A percentile compares a stretch with the other conserved stretches of the same genome.
Conservation (phyloP, 208 protist genomes). For the Wallacemonas sp. region DNA sequence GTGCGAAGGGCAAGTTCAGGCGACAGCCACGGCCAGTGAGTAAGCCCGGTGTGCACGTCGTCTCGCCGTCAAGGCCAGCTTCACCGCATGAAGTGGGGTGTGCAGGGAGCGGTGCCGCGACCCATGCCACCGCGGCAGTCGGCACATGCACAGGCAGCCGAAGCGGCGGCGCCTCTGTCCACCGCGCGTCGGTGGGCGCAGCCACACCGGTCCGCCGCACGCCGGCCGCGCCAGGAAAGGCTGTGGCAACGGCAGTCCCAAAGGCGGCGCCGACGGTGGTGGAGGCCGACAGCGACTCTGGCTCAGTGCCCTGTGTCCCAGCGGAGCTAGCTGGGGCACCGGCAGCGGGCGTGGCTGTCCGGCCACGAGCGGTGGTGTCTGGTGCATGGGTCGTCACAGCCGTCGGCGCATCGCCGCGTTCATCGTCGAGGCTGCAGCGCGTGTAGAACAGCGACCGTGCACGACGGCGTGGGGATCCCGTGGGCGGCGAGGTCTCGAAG, state of each 20-base stretch:
- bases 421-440: neutral
- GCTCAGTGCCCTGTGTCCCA: no score
- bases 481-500: neutral
- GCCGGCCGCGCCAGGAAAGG: neutral
- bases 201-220: neutral
- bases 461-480: neutral
- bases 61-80: neutral
- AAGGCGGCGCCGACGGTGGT: neutral
- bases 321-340: no score
- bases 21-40: slow-evolving; percentile 24
- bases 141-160: slow-evolving; percentile 42
- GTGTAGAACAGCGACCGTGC: neutral
- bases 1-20: slow-evolving; percentile 37
- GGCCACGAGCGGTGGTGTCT: no score
- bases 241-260: neutral
- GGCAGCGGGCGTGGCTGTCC: no score
- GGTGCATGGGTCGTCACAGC: no score
- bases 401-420: neutral
- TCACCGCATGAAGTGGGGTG: neutral
- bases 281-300: no score
- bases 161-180: neutral
- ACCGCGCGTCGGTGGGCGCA: no score
- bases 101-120: slow-evolving; percentile 9
- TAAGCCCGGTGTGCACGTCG: neutral
- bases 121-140: slow-evolving; percentile 43